Evolutionary conservation across 2,329 filamentous ascomycete genomes (phyloP), one percentile per base, ranked within the genome.

Genomic region (Diaporthe longicolla): DNA sequence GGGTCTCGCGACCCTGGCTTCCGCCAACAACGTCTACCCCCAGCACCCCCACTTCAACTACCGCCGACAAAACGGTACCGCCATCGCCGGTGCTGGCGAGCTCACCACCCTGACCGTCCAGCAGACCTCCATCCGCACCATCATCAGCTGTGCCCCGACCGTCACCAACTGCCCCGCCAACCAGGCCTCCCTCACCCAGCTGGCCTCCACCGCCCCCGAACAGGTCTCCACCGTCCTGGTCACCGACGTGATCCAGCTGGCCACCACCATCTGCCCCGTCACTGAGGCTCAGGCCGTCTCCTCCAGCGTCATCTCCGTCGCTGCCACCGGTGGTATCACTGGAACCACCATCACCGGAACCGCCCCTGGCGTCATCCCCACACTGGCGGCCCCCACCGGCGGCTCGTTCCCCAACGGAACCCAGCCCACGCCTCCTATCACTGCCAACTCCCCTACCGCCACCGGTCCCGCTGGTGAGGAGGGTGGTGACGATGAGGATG

Each of bases 1-100:
- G 77, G 85, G 84, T 82, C 81, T 87, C 76, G 86, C 84, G 80
- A 82, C 83, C 77, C 79, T 85, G 66, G 81, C 83, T 70, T 78
- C 81, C 65, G 87, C 86, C 79, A 82, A 40, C 65, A 61, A 84
- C 79, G 84, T 84, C 74, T 81, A 82, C 77, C 82, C 82, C 76
- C 82, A 80, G 58, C 82, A 84, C 79, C 78, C 81, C 75, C 76
- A 78, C 77, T 76, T 78, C 72, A 77, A 82, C 72, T 78, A 79
- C 74, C 77, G 77, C 71, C 79, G 79, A 63, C 76, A 78, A 65
- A 81, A 80, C 75, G 63, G 71, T n/a, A 77, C 76, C 17, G 40
- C 26, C 43, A 59, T 45, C 32, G 73, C 68, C 45, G 69, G 29
- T 37, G 68, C 58, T 26, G 73, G 58, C 35, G 8, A 72, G 70